Evolutionary conservation across 208 protist species (phyloP).

Genomic region (Crithidia brevicula): DNA sequence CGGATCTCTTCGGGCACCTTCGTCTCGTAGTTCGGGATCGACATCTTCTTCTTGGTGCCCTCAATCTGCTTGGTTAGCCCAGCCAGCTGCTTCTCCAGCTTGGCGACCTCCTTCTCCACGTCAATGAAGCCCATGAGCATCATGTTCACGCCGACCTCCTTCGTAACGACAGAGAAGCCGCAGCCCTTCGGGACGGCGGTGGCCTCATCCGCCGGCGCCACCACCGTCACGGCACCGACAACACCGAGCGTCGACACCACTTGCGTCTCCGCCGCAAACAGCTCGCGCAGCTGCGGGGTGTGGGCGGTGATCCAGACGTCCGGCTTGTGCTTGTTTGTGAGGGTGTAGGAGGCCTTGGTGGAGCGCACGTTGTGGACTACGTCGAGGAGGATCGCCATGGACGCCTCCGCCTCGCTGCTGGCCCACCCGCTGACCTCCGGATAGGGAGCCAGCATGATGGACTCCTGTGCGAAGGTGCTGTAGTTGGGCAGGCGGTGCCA

Average conservation of each 20-base stretch:
- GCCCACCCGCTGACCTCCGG: slow-evolving; percentile 68
- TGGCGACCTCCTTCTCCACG: slow-evolving; percentile 85
- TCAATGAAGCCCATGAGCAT: slow-evolving; percentile 93
- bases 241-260: slow-evolving; percentile 85
- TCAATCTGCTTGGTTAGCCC: slow-evolving; percentile 85
- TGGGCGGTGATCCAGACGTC: slow-evolving; percentile 78
- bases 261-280: slow-evolving; percentile 54
- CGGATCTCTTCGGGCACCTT: slow-evolving; percentile 91
- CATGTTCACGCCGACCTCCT: slow-evolving; percentile 87
- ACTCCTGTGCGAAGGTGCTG: slow-evolving; percentile 67
- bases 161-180: slow-evolving; percentile 85
- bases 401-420: slow-evolving; percentile 66
- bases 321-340: slow-evolving; percentile 92
- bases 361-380: slow-evolving; percentile 88
- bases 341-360: slow-evolving; percentile 86
- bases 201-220: slow-evolving; percentile 51
- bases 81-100: slow-evolving; percentile 86
- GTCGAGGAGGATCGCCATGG: slow-evolving; percentile 89
- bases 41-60: slow-evolving; percentile 88
- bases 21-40: slow-evolving; percentile 85
- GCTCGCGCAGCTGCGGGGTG: slow-evolving; percentile 41
- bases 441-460: slow-evolving; percentile 92
- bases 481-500: slow-evolving; percentile 96
- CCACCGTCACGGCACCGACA: slow-evolving; percentile 73
- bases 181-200: slow-evolving; percentile 79